Evolutionary conservation across 139 green algal species (phyloP), one percentile per base, ranked within the genome.

Genomic region (Yamagishiella unicocca): DNA sequence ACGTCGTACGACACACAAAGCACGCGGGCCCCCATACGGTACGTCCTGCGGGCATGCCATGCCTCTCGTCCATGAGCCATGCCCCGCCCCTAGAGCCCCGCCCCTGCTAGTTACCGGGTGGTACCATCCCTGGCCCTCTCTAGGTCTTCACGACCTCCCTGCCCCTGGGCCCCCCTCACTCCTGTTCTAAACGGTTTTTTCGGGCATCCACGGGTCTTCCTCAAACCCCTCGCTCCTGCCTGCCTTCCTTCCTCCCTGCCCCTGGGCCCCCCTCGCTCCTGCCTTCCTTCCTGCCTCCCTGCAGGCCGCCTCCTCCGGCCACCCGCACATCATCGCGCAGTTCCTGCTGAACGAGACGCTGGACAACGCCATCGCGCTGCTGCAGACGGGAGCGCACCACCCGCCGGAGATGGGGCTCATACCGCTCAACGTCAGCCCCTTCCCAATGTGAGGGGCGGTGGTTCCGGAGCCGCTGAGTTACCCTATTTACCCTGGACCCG

Each of bases 241-340:
- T n/a, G n/a, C n/a, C n/a, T n/a, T n/a, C n/a, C n/a, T n/a, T n/a
- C n/a, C n/a, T n/a, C n/a, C n/a, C n/a, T n/a, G n/a, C n/a, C n/a
- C n/a, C n/a, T n/a, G n/a, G n/a, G n/a, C n/a, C n/a, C n/a, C n/a
- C n/a, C n/a, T n/a, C n/a, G n/a, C 24, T 50, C 10, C 67, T 21
- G 45, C 37, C 8, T 9, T 6, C 24, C 24, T 29, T 3, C 24
- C 24, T 45, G 8, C 45, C 45, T 17, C 4, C 50, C 50, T 24
- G 25, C 54, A 62, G 76, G 2, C 5, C 29, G 3, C 54, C 35
- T 3, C 6, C 29, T 38, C 40, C 43, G 25, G 37, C 35, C 64
- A 68, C 29, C 85, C 85, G 8, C 75, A 82, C 62, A 89, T 89
- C 38, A 50, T 89, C 21, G 85, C 73, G 2, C 85, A 89, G 85